These are phyloP conservation scores for Marasmius tenuissimus DNA, from an alignment of 1,284 basidiomycete genomes.

Conservation along the genomic window DNA sequence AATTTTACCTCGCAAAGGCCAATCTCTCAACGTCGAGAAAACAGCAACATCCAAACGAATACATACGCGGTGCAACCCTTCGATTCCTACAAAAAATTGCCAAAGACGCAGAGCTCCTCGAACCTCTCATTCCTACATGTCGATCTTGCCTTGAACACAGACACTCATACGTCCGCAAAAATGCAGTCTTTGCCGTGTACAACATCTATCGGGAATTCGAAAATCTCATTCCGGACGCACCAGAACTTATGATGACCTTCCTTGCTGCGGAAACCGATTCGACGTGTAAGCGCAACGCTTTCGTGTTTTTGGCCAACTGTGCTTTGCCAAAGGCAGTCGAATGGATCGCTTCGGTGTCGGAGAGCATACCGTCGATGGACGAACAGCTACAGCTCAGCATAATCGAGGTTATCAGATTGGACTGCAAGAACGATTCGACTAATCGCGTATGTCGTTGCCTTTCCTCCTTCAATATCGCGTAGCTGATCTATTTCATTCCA, in stretches of 20 bases:
- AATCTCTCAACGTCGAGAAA: background rate
- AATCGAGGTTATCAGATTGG: constrained; percentile 92
- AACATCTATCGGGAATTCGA: constrained; percentile 95
- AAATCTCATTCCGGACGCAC: constrained; percentile 93
- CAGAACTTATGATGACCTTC: constrained; percentile 97
- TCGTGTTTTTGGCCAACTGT: constrained; percentile 90
- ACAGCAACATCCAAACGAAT: constrained; percentile 99
- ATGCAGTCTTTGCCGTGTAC: constrained; percentile 96
- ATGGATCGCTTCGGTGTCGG: constrained; percentile 86
- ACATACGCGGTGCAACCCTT: constrained; percentile 96
- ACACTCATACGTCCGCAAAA: constrained; percentile 98
- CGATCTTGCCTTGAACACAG: constrained; percentile 96
- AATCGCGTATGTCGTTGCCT: constrained; percentile 61
- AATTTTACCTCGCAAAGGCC: background rate
- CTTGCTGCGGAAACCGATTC: constrained; percentile 96
- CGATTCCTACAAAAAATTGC: constrained; percentile 96
- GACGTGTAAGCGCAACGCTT: constrained; percentile 97
- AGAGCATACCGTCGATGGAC: constrained; percentile 84
- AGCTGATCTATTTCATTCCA: constrained; percentile 30
- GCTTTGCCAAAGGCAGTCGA: constrained; percentile 91
- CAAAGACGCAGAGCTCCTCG: constrained; percentile 91
- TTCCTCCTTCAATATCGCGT: background rate
- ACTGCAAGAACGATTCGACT: constrained; percentile 83
- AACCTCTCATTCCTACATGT: constrained; percentile 93
- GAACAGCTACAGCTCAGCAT: constrained; percentile 96